Evolutionary conservation across 768 basidiomycete genomes (phyloP).

Genomic region (Gyrodon lividus): DNA sequence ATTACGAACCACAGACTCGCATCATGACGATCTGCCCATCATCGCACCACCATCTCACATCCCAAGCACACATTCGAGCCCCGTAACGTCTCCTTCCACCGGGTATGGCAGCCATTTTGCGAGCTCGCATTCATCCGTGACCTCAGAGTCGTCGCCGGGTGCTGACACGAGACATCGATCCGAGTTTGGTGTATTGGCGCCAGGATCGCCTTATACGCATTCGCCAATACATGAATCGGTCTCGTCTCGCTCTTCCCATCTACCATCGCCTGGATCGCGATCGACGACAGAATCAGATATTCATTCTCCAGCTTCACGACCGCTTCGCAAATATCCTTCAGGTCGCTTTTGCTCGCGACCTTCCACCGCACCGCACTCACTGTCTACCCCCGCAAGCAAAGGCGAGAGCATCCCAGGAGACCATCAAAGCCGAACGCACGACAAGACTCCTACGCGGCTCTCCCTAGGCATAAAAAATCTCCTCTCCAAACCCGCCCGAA

Average conservation of each 20-base stretch:
- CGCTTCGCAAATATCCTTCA: not conserved
- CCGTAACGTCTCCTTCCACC: slow-evolving; percentile 26
- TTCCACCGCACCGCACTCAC: slow-evolving; percentile 16
- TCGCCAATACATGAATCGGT: slow-evolving; percentile 15
- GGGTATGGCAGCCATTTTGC: slow-evolving; percentile 19
- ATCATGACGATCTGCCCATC: slow-evolving; percentile 11
- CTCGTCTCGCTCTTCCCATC: slow-evolving; percentile 16
- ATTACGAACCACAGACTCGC: slow-evolving; percentile 7
- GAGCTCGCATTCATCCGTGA: slow-evolving; percentile 20
- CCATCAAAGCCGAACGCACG: slow-evolving; percentile 9
- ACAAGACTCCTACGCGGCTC: slow-evolving; percentile 16
- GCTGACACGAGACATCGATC: slow-evolving; percentile 13
- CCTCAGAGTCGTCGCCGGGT: slow-evolving; percentile 23
- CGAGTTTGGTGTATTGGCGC: slow-evolving; percentile 14
- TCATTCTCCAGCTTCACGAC: slow-evolving; percentile 2
- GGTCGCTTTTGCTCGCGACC: slow-evolving; percentile 13
- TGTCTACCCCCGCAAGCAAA: not conserved
- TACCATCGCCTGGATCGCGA: slow-evolving; percentile 11
- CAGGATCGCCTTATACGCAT: slow-evolving; percentile 3
- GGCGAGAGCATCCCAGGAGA: slow-evolving; percentile 2
- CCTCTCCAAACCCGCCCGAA: slow-evolving; percentile 35
- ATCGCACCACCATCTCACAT: slow-evolving; percentile 2
- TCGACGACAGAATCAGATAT: slow-evolving; percentile 22
- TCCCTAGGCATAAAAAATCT: slow-evolving; percentile 36
- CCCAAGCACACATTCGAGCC: slow-evolving; percentile 24